Evolutionary conservation across 2,329 filamentous ascomycete genomes (phyloP).

Genomic region (Simplicillium aogashimaense): DNA sequence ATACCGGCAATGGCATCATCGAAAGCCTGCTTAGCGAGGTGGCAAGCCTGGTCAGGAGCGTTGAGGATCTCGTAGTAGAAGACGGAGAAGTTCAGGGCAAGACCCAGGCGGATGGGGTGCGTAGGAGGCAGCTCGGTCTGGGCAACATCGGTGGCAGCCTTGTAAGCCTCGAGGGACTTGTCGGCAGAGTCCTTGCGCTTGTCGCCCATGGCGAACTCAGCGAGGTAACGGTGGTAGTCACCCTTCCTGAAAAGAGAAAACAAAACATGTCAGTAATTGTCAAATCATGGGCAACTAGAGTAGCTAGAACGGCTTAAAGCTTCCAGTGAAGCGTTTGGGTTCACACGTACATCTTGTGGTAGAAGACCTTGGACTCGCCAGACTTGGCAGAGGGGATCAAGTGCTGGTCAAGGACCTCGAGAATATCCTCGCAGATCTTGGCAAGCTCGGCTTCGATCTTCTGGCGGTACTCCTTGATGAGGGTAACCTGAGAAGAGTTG

Average conservation of each 20-base stretch:
- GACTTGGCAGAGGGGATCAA: constrained; percentile 89
- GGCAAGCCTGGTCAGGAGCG: constrained; percentile 95
- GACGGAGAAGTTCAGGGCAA: constrained; percentile 98
- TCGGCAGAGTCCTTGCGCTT: constrained; percentile 92
- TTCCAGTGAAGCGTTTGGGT: not conserved
- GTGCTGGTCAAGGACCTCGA: constrained; percentile 88
- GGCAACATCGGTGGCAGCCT: constrained; percentile 91
- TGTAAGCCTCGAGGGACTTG: constrained; percentile 95
- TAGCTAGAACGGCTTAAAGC: not conserved
- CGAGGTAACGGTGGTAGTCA: constrained; percentile 98
- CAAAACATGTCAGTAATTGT: constrained; percentile 1
- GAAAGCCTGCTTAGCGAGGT: constrained; percentile 97
- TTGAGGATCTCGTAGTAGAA: constrained; percentile 99
- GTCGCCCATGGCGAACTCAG: constrained; percentile 90
- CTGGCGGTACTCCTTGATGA: constrained; percentile 97
- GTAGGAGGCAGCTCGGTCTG: constrained; percentile 96
- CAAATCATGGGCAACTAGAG: not conserved
- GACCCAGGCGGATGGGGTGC: constrained; percentile 94
- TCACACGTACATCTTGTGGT: constrained; percentile 87
- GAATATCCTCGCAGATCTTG: constrained; percentile 96
- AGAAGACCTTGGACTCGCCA: constrained; percentile 98
- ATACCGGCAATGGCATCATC: constrained; percentile 86
- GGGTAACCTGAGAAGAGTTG: constrained; percentile 77
- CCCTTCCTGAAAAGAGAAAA: constrained; percentile 66
- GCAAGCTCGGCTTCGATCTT: constrained; percentile 96